Percentiles rank a stretch among this genome's conserved stretches.
Evolutionary conservation across 495 filamentous ascomycete genomes (phyloP).

Genomic region (Tuber brumale): DNA sequence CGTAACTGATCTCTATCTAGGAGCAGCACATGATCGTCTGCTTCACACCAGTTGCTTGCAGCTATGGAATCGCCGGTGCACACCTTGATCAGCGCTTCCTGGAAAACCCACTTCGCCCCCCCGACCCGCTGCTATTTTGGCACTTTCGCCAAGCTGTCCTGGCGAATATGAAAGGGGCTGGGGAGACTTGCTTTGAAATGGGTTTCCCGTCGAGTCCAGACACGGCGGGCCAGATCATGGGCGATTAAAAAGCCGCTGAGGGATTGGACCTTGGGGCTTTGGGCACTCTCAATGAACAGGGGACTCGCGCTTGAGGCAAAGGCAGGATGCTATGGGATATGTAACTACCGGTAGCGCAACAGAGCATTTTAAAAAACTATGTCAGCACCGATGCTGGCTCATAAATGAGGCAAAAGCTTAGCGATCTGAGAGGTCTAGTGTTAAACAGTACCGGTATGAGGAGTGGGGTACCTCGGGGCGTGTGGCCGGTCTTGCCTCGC

Average conservation of each 20-base stretch:
- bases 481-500: not conserved
- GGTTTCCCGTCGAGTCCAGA: conserved; percentile 46
- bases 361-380: not conserved
- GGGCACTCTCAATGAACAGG: not conserved
- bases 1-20: conserved; percentile 7
- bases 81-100: conserved; percentile 43
- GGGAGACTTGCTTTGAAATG: conserved; percentile 20
- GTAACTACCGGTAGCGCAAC: not conserved
- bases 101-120: conserved; percentile 42
- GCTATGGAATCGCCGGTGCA: conserved; percentile 40
- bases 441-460: not conserved
- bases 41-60: conserved; percentile 35
- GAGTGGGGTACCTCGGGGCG: too few species aligned
- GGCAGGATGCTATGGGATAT: not conserved
- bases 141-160: conserved; percentile 25
- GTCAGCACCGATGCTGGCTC: not conserved
- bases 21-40: conserved; percentile 42
- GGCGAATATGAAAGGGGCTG: conserved; percentile 19
- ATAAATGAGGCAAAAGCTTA: not conserved
- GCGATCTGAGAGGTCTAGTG: not conserved
- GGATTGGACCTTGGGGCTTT: conserved; percentile 42
- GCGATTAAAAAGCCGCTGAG: conserved; percentile 39
- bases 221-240: conserved; percentile 43
- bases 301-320: not conserved
- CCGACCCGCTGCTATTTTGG: conserved; percentile 34